Percentiles rank a stretch among this genome's conserved stretches.
These are phyloP conservation scores for Evernia prunastri DNA, from an alignment of 495 filamentous ascomycete genomes.

Conservation along the genomic window DNA sequence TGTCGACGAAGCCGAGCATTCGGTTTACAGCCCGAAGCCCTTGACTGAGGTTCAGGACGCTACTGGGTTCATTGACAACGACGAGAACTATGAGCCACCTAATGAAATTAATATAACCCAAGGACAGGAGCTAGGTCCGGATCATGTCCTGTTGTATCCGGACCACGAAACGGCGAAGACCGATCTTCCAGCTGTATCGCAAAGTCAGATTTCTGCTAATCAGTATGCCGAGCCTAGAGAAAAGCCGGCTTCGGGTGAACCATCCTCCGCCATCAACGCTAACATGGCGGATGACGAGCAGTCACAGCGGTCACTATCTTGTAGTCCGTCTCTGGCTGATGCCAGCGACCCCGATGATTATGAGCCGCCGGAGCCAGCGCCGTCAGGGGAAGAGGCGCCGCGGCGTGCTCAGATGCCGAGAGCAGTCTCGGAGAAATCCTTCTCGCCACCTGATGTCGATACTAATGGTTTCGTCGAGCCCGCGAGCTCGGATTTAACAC, in stretches of 20 bases:
- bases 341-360: conserved; percentile 44
- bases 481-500: neutral
- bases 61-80: neutral
- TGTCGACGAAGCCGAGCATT: conserved; percentile 22
- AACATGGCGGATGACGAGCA: neutral
- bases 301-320: neutral
- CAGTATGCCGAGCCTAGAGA: neutral
- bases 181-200: neutral
- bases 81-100: conserved; percentile 21
- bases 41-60: conserved; percentile 4
- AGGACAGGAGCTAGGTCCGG: neutral
- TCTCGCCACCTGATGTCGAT: conserved; percentile 8
- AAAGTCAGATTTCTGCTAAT: neutral
- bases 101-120: conserved; percentile 6
- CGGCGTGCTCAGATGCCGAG: neutral
- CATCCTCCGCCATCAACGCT: neutral
- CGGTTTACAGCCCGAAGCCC: conserved; percentile 9
- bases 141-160: neutral
- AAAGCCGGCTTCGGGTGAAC: neutral
- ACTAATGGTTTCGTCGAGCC: neutral
- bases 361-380: conserved; percentile 51
- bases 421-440: conserved; percentile 9
- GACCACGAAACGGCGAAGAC: neutral
- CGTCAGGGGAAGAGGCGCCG: conserved; percentile 24
- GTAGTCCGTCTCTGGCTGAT: conserved; percentile 8